Percentiles rank a stretch among this genome's conserved stretches.
These are phyloP conservation scores for Boletus vinaceobasis DNA, from an alignment of 768 basidiomycete genomes.

Conservation along the genomic window DNA sequence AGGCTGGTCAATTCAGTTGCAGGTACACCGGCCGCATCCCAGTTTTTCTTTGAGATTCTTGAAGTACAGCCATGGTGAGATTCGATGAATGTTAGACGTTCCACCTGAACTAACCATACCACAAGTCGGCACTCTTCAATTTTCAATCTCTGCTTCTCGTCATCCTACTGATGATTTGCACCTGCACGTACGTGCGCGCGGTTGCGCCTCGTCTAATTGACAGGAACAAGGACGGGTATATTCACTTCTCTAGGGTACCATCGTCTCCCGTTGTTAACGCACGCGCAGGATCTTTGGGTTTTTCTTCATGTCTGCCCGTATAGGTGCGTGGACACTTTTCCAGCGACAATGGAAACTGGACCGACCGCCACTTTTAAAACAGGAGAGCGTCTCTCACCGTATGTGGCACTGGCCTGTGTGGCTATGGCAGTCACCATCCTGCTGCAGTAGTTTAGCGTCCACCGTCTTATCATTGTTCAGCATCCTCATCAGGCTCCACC, in stretches of 20 bases:
- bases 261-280: slow-evolving; percentile 2
- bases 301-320: slow-evolving; percentile 93
- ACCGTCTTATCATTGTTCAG: neutral
- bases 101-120: neutral
- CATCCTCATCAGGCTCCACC: neutral
- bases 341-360: neutral
- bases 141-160: slow-evolving; percentile 94
- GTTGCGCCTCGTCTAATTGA: slow-evolving; percentile 89
- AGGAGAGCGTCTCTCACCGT: slow-evolving; percentile 96
- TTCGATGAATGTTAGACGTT: neutral
- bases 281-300: slow-evolving; percentile 75
- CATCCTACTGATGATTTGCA: slow-evolving; percentile 91
- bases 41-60: neutral
- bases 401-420: slow-evolving; percentile 89
- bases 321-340: slow-evolving; percentile 60
- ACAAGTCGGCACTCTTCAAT: slow-evolving; percentile 93
- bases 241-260: neutral
- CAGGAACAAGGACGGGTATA: slow-evolving; percentile 90
- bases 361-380: neutral
- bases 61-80: slow-evolving; percentile 18
- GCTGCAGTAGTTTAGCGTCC: slow-evolving; percentile 31
- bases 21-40: neutral
- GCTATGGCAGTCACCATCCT: slow-evolving; percentile 84
- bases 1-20: neutral
- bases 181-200: slow-evolving; percentile 92